These are phyloP conservation scores for Parietichytrium sp. DNA, from an alignment of 108 stramenopile species.

Conservation along the genomic window DNA sequence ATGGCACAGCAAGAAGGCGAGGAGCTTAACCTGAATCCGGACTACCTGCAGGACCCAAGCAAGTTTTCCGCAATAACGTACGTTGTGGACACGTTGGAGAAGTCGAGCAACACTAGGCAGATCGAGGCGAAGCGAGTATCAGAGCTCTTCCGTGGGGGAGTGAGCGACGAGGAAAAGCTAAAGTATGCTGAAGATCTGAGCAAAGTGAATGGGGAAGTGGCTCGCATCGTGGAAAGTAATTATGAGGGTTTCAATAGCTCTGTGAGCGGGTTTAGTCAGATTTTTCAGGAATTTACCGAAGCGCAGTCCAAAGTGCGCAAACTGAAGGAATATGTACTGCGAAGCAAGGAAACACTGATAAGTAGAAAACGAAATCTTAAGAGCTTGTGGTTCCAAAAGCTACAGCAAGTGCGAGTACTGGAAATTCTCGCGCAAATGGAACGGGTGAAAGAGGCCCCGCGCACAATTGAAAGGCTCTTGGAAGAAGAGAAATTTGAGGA, in stretches of 20 bases:
- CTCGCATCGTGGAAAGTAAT: not conserved
- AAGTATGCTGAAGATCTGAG: not conserved
- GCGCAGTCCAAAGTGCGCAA: slow-evolving; percentile 1
- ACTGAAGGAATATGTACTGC: slow-evolving; percentile 1
- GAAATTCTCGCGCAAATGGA: not conserved
- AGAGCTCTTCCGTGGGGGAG: not conserved
- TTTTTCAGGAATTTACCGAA: slow-evolving; percentile 36
- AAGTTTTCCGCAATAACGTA: slow-evolving; percentile 19
- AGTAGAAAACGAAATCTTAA: slow-evolving; percentile 12
- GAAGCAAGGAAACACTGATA: not conserved
- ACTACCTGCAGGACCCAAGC: not conserved
- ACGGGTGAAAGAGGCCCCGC: not conserved
- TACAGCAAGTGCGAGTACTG: slow-evolving; percentile 26
- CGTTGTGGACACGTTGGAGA: slow-evolving; percentile 30
- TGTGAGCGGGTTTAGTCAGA: not conserved
- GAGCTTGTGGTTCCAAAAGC: slow-evolving; percentile 13
- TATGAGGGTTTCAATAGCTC: slow-evolving; percentile 9
- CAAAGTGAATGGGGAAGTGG: not conserved
- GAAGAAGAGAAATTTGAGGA: not conserved
- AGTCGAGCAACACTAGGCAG: not conserved
- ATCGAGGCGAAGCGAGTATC: not conserved
- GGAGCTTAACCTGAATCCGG: not conserved
- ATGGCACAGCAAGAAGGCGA: no score
- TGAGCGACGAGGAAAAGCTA: not conserved
- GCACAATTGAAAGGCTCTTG: not conserved